These are phyloP conservation scores for Physcomitrium patens DNA, from an alignment of 225 moss, liverwort and hornwort species.

Conservation along the genomic window DNA sequence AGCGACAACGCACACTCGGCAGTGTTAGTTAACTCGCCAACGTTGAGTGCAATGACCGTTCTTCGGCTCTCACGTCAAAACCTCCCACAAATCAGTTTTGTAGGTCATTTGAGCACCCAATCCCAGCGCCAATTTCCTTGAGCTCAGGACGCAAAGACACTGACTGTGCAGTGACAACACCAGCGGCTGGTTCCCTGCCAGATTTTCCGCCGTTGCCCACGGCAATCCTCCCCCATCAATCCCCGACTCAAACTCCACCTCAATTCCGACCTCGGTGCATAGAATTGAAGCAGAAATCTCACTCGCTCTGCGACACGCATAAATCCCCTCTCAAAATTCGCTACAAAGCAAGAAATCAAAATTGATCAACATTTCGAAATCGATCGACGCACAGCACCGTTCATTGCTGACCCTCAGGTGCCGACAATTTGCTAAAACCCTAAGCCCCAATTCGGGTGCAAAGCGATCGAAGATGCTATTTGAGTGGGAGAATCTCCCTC, in stretches of 20 bases:
- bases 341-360: too few relatives aligned
- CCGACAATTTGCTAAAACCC: too few relatives aligned
- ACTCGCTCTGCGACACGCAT: too few relatives aligned
- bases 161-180: constrained; percentile 75
- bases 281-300: too few relatives aligned
- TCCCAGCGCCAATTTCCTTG: constrained; percentile 64
- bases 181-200: constrained; percentile 57
- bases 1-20: constrained; percentile 55
- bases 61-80: constrained; percentile 65
- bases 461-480: too few relatives aligned
- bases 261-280: too few relatives aligned
- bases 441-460: too few relatives aligned
- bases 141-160: constrained; percentile 57
- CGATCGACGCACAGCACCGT: too few relatives aligned
- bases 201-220: constrained; percentile 78
- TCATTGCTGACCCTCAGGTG: too few relatives aligned
- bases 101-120: constrained; percentile 66
- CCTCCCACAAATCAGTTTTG: constrained; percentile 58
- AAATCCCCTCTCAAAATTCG: too few relatives aligned
- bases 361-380: too few relatives aligned
- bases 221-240: constrained; percentile 68
- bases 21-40: constrained; percentile 65
- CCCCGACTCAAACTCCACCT: neutral
- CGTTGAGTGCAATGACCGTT: constrained; percentile 70
- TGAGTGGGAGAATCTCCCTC: too few relatives aligned